Conservation (phyloP, 2,329 filamentous ascomycete genomes). For the Lachnellula suecica region DNA sequence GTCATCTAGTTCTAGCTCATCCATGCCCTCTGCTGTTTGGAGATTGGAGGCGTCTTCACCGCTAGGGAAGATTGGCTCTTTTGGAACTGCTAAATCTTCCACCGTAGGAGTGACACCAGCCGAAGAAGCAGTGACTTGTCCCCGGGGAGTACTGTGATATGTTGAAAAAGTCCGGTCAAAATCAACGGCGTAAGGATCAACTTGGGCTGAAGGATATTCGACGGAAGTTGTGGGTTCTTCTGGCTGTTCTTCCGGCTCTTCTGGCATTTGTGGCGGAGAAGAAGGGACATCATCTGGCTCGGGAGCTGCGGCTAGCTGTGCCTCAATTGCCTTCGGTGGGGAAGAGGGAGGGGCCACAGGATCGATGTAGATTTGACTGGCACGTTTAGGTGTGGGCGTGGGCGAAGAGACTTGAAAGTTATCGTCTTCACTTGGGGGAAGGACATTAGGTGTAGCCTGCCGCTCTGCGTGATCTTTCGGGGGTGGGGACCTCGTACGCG, state of each 20-base stretch:
- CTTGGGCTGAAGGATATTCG: constrained; percentile 20
- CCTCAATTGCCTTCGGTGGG: constrained; percentile 53
- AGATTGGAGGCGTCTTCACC: no score
- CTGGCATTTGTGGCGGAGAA: constrained; percentile 20
- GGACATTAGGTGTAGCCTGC: constrained; percentile 26
- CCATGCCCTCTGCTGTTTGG: not conserved
- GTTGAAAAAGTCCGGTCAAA: constrained; percentile 17
- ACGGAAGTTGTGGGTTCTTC: constrained; percentile 6
- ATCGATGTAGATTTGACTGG: constrained; percentile 51
- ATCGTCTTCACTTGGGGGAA: constrained; percentile 26
- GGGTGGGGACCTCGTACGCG: constrained; percentile 7
- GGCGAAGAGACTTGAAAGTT: constrained; percentile 54
- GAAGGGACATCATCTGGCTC: constrained; percentile 18
- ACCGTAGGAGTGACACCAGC: not conserved
- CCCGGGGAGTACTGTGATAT: constrained; percentile 11
- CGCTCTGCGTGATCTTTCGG: constrained; percentile 8
- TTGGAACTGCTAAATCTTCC: not conserved
- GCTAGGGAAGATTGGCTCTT: not conserved
- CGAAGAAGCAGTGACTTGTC: not conserved
- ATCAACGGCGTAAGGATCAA: constrained; percentile 17
- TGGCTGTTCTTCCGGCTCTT: not conserved
- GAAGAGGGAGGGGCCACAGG: constrained; percentile 57
- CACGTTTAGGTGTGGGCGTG: constrained; percentile 52
- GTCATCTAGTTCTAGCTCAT: not conserved
- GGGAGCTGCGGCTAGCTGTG: constrained; percentile 38